Percentiles rank a stretch among this genome's conserved stretches.
phyloP scores from a whole-genome alignment of 179 eudicot genomes.

The Monotropa hypopitys region DNA sequence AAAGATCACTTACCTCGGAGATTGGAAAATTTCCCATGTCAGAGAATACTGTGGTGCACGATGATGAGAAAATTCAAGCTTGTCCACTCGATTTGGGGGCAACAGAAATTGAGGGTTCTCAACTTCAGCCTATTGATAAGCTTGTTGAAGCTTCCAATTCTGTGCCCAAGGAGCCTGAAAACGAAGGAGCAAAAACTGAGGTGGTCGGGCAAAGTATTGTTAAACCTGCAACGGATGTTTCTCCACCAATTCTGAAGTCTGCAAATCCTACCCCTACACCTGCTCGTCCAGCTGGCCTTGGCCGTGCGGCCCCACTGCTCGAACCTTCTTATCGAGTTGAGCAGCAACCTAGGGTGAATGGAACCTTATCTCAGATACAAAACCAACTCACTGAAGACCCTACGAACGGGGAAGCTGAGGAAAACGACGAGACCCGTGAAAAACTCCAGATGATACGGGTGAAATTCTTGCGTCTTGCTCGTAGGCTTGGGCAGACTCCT shows the following conservation, averaged over 20 bases:
- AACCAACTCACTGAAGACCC: constrained; percentile 49
- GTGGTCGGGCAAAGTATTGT: constrained; percentile 22
- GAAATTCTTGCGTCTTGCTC: constrained; percentile 85
- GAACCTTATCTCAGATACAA: constrained; percentile 42
- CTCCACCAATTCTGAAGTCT: constrained; percentile 26
- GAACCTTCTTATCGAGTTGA: constrained; percentile 62
- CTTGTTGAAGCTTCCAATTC: constrained; percentile 13
- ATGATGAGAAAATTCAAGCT: constrained; percentile 14
- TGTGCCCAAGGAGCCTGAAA: constrained; percentile 15
- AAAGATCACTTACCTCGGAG: constrained; percentile 14
- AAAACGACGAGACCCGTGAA: constrained; percentile 81
- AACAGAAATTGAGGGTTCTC: constrained; percentile 12
- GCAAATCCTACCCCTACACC: constrained; percentile 29
- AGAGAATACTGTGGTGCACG: constrained; percentile 11
- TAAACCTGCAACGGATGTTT: constrained; percentile 21
- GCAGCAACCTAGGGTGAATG: constrained; percentile 61
- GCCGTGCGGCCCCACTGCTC: constrained; percentile 58
- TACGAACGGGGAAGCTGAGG: constrained; percentile 61
- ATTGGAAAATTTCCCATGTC: constrained; percentile 3
- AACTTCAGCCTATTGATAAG: constrained; percentile 10
- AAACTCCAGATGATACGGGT: constrained; percentile 93
- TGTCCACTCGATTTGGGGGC: constrained; percentile 14
- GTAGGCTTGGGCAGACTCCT: constrained; percentile 90
- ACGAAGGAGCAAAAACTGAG: constrained; percentile 12
- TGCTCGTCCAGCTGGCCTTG: constrained; percentile 82